Percentiles rank a stretch among this genome's conserved stretches.
Conservation (phyloP, 1,284 basidiomycete genomes). For the Pascua guehoae region DNA sequence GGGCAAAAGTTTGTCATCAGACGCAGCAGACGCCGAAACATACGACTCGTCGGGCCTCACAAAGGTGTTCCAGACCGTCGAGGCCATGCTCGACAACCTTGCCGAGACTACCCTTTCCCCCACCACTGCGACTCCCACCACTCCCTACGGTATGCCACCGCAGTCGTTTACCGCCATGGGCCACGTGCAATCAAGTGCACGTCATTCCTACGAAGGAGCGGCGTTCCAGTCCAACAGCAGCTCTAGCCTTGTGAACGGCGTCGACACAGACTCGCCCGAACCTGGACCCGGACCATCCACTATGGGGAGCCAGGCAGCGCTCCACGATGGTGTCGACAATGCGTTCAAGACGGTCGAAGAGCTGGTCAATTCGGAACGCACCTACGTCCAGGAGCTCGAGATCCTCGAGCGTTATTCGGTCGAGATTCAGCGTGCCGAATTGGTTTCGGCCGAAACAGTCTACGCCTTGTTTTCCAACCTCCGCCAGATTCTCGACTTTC, state of each 20-base stretch:
- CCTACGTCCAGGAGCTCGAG: constrained; percentile 97
- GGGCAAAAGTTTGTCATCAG: constrained; percentile 75
- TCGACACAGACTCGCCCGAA: not conserved
- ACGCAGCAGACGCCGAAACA: constrained; percentile 29
- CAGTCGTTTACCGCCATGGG: constrained; percentile 9
- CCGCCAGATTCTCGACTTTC: constrained; percentile 93
- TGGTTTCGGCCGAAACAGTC: constrained; percentile 89
- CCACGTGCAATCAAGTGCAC: constrained; percentile 31
- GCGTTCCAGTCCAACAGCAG: constrained; percentile 25
- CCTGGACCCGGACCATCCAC: constrained; percentile 1
- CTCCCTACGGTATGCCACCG: constrained; percentile 5
- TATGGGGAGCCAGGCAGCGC: constrained; percentile 1
- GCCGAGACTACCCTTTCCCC: constrained; percentile 63
- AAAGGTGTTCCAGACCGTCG: constrained; percentile 89
- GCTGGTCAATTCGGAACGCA: constrained; percentile 64
- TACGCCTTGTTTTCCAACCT: constrained; percentile 94
- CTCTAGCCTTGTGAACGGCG: constrained; percentile 8
- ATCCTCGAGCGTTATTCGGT: constrained; percentile 86
- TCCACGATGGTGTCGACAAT: constrained; percentile 20
- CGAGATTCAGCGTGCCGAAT: constrained; percentile 71
- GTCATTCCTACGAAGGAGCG: constrained; percentile 34
- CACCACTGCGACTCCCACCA: constrained; percentile 37
- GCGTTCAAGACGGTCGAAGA: constrained; percentile 47
- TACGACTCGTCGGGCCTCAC: constrained; percentile 65
- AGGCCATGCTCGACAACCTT: constrained; percentile 76